These are phyloP conservation scores for Aethionema arabicum DNA, from an alignment of 345 rosid species.

Conservation along the genomic window DNA sequence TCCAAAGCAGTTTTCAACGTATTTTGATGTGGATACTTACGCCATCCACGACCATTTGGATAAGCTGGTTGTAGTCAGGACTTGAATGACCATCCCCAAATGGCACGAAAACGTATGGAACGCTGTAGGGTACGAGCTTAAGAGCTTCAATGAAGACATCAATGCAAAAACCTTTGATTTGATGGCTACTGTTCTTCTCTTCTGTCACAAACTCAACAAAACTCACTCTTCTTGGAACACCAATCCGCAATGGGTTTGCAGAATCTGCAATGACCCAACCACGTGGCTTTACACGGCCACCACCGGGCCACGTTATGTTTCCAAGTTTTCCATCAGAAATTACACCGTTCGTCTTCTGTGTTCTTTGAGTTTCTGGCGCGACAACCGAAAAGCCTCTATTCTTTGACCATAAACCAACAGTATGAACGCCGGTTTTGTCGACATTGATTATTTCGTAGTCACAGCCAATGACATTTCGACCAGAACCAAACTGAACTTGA, in stretches of 20 bases:
- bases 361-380: constrained; percentile 44
- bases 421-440: constrained; percentile 38
- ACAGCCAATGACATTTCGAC: constrained; percentile 44
- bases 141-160: constrained; percentile 72
- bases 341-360: constrained; percentile 25
- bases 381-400: constrained; percentile 51
- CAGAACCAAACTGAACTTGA: constrained; percentile 53
- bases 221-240: constrained; percentile 78
- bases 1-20: neutral
- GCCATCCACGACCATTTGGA: constrained; percentile 48
- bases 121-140: constrained; percentile 64
- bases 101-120: constrained; percentile 62
- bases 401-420: constrained; percentile 74
- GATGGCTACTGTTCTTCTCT: constrained; percentile 46
- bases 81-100: constrained; percentile 70
- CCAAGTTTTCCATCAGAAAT: constrained; percentile 51
- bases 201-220: constrained; percentile 68
- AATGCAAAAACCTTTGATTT: constrained; percentile 64
- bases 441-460: constrained; percentile 83
- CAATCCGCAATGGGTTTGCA: constrained; percentile 68
- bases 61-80: constrained; percentile 58
- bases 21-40: constrained; percentile 50
- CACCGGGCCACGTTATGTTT: constrained; percentile 80
- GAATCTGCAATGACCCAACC: constrained; percentile 77
- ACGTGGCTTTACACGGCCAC: constrained; percentile 59